Evolutionary conservation across 169 alveolate genomes (phyloP).

Genomic region (Amoebophrya sp.): DNA sequence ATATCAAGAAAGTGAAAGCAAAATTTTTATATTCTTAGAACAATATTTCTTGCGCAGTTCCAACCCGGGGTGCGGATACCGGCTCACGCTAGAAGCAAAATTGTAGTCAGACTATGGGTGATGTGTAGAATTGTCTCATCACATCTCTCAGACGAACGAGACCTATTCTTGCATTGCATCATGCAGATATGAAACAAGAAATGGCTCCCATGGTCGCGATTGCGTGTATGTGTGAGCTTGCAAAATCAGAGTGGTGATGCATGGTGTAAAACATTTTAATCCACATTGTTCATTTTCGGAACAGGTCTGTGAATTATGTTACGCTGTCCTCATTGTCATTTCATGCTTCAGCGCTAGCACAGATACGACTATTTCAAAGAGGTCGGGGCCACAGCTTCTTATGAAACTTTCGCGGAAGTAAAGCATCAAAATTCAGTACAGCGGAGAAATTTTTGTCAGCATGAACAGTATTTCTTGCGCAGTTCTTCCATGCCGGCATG

Average conservation of each 20-base stretch:
- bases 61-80: no score
- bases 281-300: slow-evolving; percentile 22
- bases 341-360: no score
- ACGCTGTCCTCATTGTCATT: not conserved
- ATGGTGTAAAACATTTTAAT: not conserved
- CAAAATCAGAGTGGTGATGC: slow-evolving; percentile 23
- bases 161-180: not conserved
- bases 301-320: not conserved
- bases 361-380: no score
- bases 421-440: not conserved
- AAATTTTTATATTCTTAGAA: no score
- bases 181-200: not conserved
- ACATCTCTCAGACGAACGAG: slow-evolving; percentile 28
- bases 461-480: no score
- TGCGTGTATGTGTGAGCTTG: not conserved
- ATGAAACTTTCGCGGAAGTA: no score
- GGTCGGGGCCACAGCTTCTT: no score
- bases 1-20: no score
- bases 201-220: not conserved
- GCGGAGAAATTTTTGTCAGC: not conserved
- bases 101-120: slow-evolving; percentile 9
- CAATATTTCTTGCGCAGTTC: no score
- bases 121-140: slow-evolving; percentile 7
- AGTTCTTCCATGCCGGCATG: no score
- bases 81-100: no score